Percentiles rank a stretch among this genome's conserved stretches.
phyloP scores from a whole-genome alignment of 2,329 filamentous ascomycete species.

The Exophiala alcalophila region DNA sequence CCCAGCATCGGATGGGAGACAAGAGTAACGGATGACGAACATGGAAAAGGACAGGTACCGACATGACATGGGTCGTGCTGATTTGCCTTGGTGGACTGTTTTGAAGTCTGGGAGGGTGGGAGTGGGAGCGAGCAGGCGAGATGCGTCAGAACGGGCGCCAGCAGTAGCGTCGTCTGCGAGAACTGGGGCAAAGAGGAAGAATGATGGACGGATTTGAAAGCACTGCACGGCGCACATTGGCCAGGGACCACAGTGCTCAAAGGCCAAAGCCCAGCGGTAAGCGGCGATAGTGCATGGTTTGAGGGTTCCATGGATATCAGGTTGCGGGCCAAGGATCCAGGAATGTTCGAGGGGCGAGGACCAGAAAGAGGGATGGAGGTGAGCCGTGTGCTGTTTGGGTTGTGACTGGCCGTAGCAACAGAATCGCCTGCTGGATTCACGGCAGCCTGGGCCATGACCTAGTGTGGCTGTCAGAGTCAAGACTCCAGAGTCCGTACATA shows the following conservation, averaged over 20 bases:
- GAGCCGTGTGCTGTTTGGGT: no score
- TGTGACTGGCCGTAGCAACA: no score
- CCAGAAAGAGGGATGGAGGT: no score
- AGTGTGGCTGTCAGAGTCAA: no score
- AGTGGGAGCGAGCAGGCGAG: constrained; percentile 24
- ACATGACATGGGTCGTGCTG: constrained; percentile 4
- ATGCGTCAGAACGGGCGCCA: constrained; percentile 20
- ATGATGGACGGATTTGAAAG: constrained; percentile 8
- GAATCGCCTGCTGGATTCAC: no score
- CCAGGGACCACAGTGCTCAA: background rate
- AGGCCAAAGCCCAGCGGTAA: background rate
- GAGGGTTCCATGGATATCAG: background rate
- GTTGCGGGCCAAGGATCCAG: no score
- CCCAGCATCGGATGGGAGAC: constrained; percentile 6
- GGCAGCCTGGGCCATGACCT: no score
- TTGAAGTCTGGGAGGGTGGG: constrained; percentile 11
- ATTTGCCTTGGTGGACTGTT: constrained; percentile 5
- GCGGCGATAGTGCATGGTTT: background rate
- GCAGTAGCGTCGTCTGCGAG: constrained; percentile 16
- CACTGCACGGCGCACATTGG: background rate
- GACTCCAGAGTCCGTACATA: no score
- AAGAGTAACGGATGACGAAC: constrained; percentile 14
- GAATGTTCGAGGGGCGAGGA: no score
- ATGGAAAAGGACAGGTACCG: constrained; percentile 13
- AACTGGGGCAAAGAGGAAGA: constrained; percentile 7